Evolutionary conservation across 2,329 filamentous ascomycete genomes (phyloP), one percentile per base, ranked within the genome.

Genomic region (Ustulina deusta): DNA sequence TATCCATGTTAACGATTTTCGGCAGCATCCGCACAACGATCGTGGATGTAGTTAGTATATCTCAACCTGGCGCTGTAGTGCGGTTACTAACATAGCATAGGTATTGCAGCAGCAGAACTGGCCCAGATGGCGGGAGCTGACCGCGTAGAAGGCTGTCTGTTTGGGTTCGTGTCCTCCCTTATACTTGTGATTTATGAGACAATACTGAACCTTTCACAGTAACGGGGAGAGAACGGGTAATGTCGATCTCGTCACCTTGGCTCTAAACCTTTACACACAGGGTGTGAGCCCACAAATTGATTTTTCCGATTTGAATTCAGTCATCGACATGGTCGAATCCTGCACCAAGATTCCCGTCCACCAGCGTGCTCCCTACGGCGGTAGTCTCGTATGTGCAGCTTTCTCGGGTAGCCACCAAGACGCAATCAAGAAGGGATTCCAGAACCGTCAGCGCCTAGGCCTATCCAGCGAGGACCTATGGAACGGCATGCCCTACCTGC

Each of bases 181-280:
- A 5, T 22, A 6, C 7, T 38, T 17, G n/a, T 3, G 10, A 1
- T 15, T 10, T 34, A n/a, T 17, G 1, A 46, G 6, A 36, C 4
- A 36, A 22, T 34, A 40, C 52, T 55, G 25, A 42, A 17, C 42
- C 2, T 3, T 22, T 6, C 11, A 27, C 13, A 46, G 94, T 60
- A 98, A 98, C 74, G 95, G 96, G 66, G 95, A 99, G 85, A 86
- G 96, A 71, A 98, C 95, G 0, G 96, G 95, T 70, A 98, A 98
- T 76, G 94, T 97, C 22, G 95, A 98, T 78, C 86, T 98, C 63
- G 94, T 98, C 57, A 98, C 94, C 38, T 86, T 98, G 63, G 96
- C 89, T 34, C 85, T 98, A 66, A 98, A 98, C 79, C 89, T 98
- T 20, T 98, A 98, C 81, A 97, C 94, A 0, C 95, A 98, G 80